phyloP scores from a whole-genome alignment of 192 early-diverging fungal species.

The Backusella tuberculispora region DNA sequence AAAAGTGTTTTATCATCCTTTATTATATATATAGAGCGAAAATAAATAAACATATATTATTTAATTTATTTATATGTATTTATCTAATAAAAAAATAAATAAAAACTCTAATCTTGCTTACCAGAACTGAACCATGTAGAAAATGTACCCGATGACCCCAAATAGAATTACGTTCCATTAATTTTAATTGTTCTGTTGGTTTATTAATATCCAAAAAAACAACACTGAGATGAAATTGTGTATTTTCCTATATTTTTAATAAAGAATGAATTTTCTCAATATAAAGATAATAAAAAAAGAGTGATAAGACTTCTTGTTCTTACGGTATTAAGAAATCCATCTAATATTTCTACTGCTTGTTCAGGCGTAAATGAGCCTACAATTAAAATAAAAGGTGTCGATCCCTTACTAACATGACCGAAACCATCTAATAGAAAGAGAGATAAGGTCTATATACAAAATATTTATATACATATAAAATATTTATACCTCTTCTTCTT shows the following conservation, averaged over 20 bases:
- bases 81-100: background rate
- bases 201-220: constrained; percentile 49
- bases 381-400: constrained; percentile 44
- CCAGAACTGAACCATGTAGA: constrained; percentile 35
- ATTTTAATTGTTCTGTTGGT: constrained; percentile 48
- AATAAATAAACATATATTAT: background rate
- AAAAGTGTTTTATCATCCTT: constrained; percentile 11
- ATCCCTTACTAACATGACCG: constrained; percentile 23
- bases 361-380: constrained; percentile 47
- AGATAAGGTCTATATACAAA: background rate
- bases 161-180: constrained; percentile 38
- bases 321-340: constrained; percentile 49
- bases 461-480: no score
- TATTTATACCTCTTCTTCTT: constrained; percentile 23
- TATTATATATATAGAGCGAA: constrained; percentile 18
- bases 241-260: constrained; percentile 8
- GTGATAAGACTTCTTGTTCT: background rate
- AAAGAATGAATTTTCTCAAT: no score
- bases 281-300: background rate
- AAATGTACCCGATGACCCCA: constrained; percentile 41
- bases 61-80: background rate
- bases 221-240: constrained; percentile 39
- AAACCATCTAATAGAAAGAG: constrained; percentile 16
- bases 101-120: background rate
- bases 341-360: constrained; percentile 44